A percentile compares a stretch with the other conserved stretches of the same genome.
These are phyloP conservation scores for Pythium dissotocum DNA, from an alignment of 352 stramenopile genomes.

Conservation along the genomic window DNA sequence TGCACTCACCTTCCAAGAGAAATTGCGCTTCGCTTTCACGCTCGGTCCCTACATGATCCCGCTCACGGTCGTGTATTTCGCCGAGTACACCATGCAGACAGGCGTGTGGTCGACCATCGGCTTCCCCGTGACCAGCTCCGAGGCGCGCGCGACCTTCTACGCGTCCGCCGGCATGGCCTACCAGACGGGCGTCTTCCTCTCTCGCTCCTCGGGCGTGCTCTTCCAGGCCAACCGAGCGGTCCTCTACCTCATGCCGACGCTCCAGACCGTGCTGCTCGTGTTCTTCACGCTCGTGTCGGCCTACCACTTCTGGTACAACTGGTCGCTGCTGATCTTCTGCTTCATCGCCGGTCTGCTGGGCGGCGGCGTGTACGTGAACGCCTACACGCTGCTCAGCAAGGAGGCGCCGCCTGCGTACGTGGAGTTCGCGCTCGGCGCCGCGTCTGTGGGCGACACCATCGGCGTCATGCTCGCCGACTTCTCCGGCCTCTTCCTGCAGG, in stretches of 20 bases:
- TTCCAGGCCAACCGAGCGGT: conserved; percentile 68
- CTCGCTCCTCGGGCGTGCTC: conserved; percentile 85
- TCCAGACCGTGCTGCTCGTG: conserved; percentile 85
- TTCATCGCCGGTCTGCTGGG: conserved; percentile 90
- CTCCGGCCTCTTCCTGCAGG: conserved; percentile 87
- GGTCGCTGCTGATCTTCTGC: conserved; percentile 72
- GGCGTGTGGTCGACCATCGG: conserved; percentile 94
- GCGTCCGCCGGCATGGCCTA: conserved; percentile 89
- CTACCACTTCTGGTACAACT: conserved; percentile 88
- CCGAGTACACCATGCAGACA: conserved; percentile 94
- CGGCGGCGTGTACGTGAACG: conserved; percentile 91
- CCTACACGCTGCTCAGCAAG: conserved; percentile 86
- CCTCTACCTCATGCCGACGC: conserved; percentile 88
- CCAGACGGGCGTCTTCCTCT: conserved; percentile 93
- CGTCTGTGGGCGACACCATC: conserved; percentile 89
- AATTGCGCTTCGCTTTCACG: conserved; percentile 72
- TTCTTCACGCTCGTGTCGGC: conserved; percentile 87
- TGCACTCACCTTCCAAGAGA: conserved; percentile 55
- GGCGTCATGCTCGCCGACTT: conserved; percentile 91
- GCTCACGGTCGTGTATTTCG: conserved; percentile 91
- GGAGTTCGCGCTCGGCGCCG: conserved; percentile 87
- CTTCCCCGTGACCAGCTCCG: conserved; percentile 82
- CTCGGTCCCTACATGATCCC: conserved; percentile 92
- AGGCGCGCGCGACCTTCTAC: conserved; percentile 88
- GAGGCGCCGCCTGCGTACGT: conserved; percentile 69